Evolutionary conservation across 257 asterid species (phyloP).

Genomic region (Gentiana straminea): DNA sequence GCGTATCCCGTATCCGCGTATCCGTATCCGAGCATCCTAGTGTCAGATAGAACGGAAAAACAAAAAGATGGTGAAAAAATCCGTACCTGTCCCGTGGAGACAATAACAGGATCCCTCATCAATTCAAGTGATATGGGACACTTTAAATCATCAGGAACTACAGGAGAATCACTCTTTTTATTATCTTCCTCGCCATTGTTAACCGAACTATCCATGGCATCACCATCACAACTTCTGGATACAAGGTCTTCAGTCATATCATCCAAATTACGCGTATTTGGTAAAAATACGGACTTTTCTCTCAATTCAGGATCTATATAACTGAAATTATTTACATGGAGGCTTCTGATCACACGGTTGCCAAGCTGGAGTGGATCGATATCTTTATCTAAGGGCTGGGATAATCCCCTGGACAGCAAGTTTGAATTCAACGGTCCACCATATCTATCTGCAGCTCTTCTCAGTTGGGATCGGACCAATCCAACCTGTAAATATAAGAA

Average conservation of each 20-base stretch:
- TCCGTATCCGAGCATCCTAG: too few species aligned
- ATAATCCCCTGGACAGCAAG: conserved; percentile 42
- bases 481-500: conserved; percentile 44
- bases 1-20: too few species aligned
- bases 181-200: conserved; percentile 40
- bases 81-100: conserved; percentile 61
- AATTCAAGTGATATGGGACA: conserved; percentile 97
- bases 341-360: conserved; percentile 33
- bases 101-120: conserved; percentile 96
- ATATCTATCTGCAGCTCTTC: conserved; percentile 79
- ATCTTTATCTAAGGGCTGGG: conserved; percentile 62
- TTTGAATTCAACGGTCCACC: conserved; percentile 61
- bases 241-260: conserved; percentile 15
- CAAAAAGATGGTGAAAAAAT: neutral
- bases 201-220: conserved; percentile 19
- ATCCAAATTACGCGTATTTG: conserved; percentile 22
- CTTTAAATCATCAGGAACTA: conserved; percentile 67
- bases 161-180: conserved; percentile 47
- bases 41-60: neutral
- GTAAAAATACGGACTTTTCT: conserved; percentile 20
- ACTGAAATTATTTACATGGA: conserved; percentile 38
- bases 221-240: conserved; percentile 26
- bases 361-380: conserved; percentile 43
- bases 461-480: conserved; percentile 57
- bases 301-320: conserved; percentile 45